These are phyloP conservation scores for Hemisphaericaspora xylanilytica DNA, from an alignment of 1,139 yeast species.

Conservation along the genomic window DNA sequence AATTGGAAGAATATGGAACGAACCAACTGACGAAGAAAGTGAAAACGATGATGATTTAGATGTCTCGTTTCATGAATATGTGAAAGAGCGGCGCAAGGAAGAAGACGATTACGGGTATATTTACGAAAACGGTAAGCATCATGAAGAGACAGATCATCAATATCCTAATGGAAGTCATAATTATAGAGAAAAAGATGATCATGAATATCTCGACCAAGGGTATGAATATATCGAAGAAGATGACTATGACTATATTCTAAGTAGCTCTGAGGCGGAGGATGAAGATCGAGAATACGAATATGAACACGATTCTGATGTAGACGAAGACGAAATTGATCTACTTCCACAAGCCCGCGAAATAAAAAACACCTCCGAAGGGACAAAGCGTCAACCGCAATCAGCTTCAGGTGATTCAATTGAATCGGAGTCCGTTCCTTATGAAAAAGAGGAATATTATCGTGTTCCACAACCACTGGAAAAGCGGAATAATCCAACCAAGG, in stretches of 20 bases:
- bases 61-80: slow-evolving; percentile 9
- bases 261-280: neutral
- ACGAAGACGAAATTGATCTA: slow-evolving; percentile 8
- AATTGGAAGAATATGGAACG: neutral
- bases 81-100: slow-evolving; percentile 6
- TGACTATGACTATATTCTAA: slow-evolving; percentile 4
- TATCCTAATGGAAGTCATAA: too few species aligned
- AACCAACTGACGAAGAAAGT: neutral
- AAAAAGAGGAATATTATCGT: too few species aligned
- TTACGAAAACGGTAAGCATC: too few species aligned
- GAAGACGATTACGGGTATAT: too few species aligned
- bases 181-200: too few species aligned
- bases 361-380: too few species aligned
- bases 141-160: too few species aligned
- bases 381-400: too few species aligned
- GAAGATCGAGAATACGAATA: slow-evolving; percentile 1
- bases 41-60: slow-evolving; percentile 1
- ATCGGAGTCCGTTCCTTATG: too few species aligned
- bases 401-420: too few species aligned
- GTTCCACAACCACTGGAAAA: too few species aligned
- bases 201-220: slow-evolving; percentile 7
- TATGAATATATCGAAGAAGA: slow-evolving; percentile 10
- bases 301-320: slow-evolving; percentile 9
- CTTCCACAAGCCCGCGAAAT: slow-evolving; percentile 1
- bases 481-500: too few species aligned